Evolutionary conservation across 2,329 filamentous ascomycete species (phyloP), one percentile per base, ranked within the genome.

Genomic region (Aspergillus sp.): DNA sequence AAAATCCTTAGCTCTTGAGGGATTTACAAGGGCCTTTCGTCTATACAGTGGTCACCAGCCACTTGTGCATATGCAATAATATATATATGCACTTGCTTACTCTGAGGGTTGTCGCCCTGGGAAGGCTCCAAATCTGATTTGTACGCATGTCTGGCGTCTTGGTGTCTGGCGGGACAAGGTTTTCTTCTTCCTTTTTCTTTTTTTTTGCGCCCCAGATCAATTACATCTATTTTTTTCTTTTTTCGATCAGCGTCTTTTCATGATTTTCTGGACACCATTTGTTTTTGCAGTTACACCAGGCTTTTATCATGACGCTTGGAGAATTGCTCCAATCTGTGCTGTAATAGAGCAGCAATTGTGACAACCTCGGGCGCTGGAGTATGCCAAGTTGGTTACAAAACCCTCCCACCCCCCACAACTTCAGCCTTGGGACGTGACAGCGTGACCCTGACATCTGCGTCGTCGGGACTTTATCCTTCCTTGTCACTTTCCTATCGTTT

Each of bases 1-100:
- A 79, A 79, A 66, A 53, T 79, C 55, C 69, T 79, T 54, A 76
- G 73, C 62, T 79, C 77, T 32, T 79, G 62, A 76, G 26, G 24
- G 50, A 9, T 11, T 32, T 17, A 55, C 36, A 17, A 48, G 38
- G 17, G 11, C 47, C 39, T 56, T 17, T 17, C 20, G 36, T 48
- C 32, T 49, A 32, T 34, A n/a, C n/a, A 13, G 18, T 53, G n/a
- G 41, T 12, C 26, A 57, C 30, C 50, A 20, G 32, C 32, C 6
- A 24, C 8, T 20, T 42, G 11, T 30, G 15, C 20, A 7, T 34
- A 15, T 43, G 26, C n/a, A 26, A 39, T 15, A 2, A 32, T 20
- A 13, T 18, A 13, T 26, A 36, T 22, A 15, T 18, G 45, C 30
- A 38, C 30, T 15, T 52, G 26, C 26, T 32, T 34, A 17, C 12